Evolutionary conservation across 805 yeast species (phyloP), one percentile per base, ranked within the genome.

Genomic region (Metschnikowia peoriensis): DNA sequence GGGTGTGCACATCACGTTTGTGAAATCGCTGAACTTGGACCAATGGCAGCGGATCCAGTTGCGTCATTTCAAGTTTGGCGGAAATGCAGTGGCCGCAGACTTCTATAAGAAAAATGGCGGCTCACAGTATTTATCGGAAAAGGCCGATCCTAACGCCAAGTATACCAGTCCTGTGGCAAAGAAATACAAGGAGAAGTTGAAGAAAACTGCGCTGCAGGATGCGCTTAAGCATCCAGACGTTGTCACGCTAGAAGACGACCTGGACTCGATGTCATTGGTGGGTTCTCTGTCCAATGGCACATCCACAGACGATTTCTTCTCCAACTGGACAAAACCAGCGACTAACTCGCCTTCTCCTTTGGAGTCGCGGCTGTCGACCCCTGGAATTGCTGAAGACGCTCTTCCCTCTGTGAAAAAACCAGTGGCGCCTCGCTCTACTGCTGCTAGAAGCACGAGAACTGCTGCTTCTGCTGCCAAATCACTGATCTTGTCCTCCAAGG

Each of bases 1-100:
- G 72, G 99, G 99, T 54, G 97, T 92, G 38, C 99, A 94, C 69
- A 86, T 94, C 63, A 83, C 97, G 38, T 94, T 94, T 75, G 98
- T 94, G 53, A 89, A 91, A 68, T 89, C 97, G 29, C 83, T 94
- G 29, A 88, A 86, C 59, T 78, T 94, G 75, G 99, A 94, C 71
- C 88, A 90, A 68, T 94, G 99, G 99, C 85, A 92, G 41, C 81
- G 91, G 63, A 84, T 82, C 64, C 97, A 94, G 70, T 78, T 94
- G 66, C 83, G 99, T 63, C 83, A 89, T 67, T 90, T 94, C 82
- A 90, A 92, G 67, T 84, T 88, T 55, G 98, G 98, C 59, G 99
- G 98, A 28, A 94, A 94, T 69, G 85, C 86, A 63, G 80, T 78
- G 47, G 96, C 97, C 44, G 85, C 85, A 57, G 97, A 89, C 52